Conservation (phyloP, 441 rosid genomes). For the Erodium texanum region DNA sequence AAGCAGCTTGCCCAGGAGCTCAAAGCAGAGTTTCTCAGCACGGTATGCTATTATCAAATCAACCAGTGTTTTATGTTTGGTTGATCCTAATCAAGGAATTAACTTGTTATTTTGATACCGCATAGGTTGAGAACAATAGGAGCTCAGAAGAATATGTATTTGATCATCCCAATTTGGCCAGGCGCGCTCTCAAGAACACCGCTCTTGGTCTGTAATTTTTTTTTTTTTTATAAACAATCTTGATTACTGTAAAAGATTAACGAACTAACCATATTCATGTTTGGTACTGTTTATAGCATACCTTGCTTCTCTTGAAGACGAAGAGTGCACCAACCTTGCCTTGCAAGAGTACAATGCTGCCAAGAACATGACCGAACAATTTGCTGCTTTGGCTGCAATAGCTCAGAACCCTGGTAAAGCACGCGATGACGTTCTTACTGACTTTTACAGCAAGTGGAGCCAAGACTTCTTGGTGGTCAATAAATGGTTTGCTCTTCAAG, state of each 20-base stretch:
- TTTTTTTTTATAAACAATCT: too few species aligned
- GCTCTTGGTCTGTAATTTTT: constrained; percentile 66
- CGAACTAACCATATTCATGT: constrained; percentile 10
- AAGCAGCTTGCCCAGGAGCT: constrained; percentile 86
- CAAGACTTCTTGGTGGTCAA: constrained; percentile 79
- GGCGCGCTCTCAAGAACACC: constrained; percentile 76
- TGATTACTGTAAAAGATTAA: neutral
- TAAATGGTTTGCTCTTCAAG: constrained; percentile 96
- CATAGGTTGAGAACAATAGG: constrained; percentile 65
- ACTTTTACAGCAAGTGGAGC: constrained; percentile 87
- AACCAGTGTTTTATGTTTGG: neutral
- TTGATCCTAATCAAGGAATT: neutral
- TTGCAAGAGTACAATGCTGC: constrained; percentile 67
- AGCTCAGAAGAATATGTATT: constrained; percentile 70
- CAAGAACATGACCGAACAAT: constrained; percentile 87
- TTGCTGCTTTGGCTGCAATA: constrained; percentile 90
- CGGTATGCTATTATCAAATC: constrained; percentile 35
- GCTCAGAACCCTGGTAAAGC: constrained; percentile 62
- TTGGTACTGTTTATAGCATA: constrained; percentile 39
- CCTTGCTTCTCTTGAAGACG: constrained; percentile 75
- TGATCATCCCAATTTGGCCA: constrained; percentile 74
- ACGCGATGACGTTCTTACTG: constrained; percentile 73
- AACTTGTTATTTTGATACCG: constrained; percentile 11
- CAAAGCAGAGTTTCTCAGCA: constrained; percentile 58
- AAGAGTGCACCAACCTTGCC: constrained; percentile 40